Percentiles rank a stretch among this genome's conserved stretches.
Evolutionary conservation across 192 early-diverging fungal genomes (phyloP).

Genomic region (Geranomyces michiganensis): DNA sequence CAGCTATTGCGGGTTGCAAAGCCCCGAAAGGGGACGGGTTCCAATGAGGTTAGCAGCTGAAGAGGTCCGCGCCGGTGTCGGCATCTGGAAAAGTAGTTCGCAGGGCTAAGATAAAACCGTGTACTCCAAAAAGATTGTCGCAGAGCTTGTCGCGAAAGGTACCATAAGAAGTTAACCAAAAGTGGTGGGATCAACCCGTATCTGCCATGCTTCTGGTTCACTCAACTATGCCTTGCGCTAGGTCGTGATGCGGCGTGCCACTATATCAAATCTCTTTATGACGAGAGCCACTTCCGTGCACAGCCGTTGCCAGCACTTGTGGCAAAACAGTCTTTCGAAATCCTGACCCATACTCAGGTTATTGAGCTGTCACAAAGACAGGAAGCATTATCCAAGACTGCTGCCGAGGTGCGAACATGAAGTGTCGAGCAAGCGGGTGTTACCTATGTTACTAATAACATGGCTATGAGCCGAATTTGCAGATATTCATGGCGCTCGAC

Average conservation of each 20-base stretch:
- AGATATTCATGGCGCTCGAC: conserved; percentile 14
- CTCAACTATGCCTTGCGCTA: not conserved
- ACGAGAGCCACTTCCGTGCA: not conserved
- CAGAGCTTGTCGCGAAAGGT: not conserved
- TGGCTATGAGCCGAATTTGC: not conserved
- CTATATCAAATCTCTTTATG: conserved; percentile 11
- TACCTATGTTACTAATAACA: not conserved
- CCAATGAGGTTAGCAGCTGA: too few relatives aligned
- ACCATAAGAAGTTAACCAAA: too few relatives aligned
- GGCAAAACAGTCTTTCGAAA: not conserved
- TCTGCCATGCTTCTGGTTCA: too few relatives aligned
- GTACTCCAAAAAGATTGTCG: not conserved
- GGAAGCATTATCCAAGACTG: not conserved
- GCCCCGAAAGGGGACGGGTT: too few relatives aligned
- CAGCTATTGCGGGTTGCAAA: too few relatives aligned
- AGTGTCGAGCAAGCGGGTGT: not conserved
- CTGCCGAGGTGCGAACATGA: conserved; percentile 2
- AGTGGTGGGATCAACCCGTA: too few relatives aligned
- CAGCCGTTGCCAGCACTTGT: not conserved
- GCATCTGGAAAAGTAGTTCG: not conserved
- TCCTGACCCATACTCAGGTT: not conserved
- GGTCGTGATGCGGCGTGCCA: conserved; percentile 6
- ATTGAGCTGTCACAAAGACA: conserved; percentile 10
- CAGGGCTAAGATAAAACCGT: not conserved
- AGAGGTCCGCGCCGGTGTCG: not conserved